Evolutionary conservation across 2,329 filamentous ascomycete species (phyloP).

Genomic region (Diaporthe amygdali): DNA sequence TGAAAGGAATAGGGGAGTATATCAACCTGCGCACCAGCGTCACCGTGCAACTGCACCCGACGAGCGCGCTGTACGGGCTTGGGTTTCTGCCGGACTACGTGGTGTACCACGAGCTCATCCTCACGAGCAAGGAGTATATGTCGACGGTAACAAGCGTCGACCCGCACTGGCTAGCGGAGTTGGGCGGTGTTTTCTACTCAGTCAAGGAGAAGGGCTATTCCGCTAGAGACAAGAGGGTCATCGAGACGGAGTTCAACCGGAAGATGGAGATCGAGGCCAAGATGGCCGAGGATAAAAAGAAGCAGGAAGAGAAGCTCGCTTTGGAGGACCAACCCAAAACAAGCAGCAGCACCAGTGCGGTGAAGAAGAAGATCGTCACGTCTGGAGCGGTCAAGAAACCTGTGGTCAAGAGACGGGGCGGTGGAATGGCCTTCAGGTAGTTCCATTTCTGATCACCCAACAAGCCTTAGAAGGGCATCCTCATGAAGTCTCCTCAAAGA

Average conservation of each 20-base stretch:
- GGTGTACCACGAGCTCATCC: slow-evolving; percentile 95
- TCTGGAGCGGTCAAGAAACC: slow-evolving; percentile 68
- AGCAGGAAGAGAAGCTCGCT: slow-evolving; percentile 62
- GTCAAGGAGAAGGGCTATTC: slow-evolving; percentile 98
- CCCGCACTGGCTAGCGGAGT: slow-evolving; percentile 94
- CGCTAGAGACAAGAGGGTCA: slow-evolving; percentile 81
- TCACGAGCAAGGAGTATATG: slow-evolving; percentile 98
- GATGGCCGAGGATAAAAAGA: slow-evolving; percentile 84
- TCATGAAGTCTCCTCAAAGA: background rate
- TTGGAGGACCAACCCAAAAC: slow-evolving; percentile 57
- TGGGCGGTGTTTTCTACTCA: slow-evolving; percentile 96
- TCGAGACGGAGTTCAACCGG: slow-evolving; percentile 88
- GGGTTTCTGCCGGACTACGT: slow-evolving; percentile 97
- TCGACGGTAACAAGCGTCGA: slow-evolving; percentile 95
- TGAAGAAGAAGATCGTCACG: slow-evolving; percentile 62
- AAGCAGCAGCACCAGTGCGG: slow-evolving; percentile 32
- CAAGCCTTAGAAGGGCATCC: background rate
- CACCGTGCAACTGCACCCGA: slow-evolving; percentile 92
- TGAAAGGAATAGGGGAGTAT: slow-evolving; percentile 96
- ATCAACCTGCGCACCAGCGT: slow-evolving; percentile 95
- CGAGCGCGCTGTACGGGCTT: slow-evolving; percentile 87
- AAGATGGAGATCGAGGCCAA: slow-evolving; percentile 93
- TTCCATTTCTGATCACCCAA: background rate
- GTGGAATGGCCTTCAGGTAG: slow-evolving; percentile 41
- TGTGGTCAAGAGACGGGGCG: slow-evolving; percentile 59